Evolutionary conservation across 2,329 filamentous ascomycete species (phyloP).

Genomic region (Rutstroemia sp.): DNA sequence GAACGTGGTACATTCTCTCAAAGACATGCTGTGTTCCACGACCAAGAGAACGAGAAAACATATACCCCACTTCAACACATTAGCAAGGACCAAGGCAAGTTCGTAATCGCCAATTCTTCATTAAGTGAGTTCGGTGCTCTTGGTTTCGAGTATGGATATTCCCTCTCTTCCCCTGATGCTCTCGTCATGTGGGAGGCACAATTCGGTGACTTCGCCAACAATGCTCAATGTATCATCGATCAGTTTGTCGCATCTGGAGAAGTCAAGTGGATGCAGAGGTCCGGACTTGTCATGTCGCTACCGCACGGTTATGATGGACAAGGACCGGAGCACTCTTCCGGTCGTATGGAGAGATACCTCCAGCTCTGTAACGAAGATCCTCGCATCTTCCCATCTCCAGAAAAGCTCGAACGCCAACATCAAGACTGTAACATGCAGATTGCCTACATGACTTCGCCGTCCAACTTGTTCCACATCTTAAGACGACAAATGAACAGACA

Average conservation of each 20-base stretch:
- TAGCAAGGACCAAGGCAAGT: constrained; percentile 85
- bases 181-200: constrained; percentile 99
- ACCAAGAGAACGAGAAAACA: constrained; percentile 88
- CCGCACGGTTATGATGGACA: constrained; percentile 98
- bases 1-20: constrained; percentile 99
- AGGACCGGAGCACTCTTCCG: constrained; percentile 96
- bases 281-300: constrained; percentile 89
- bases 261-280: constrained; percentile 97
- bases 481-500: constrained; percentile 98
- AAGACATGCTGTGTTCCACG: constrained; percentile 93
- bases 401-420: constrained; percentile 93
- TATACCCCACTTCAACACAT: constrained; percentile 90
- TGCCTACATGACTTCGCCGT: constrained; percentile 90
- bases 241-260: constrained; percentile 98
- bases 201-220: constrained; percentile 99
- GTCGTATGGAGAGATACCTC: constrained; percentile 92
- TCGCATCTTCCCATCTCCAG: constrained; percentile 77
- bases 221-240: constrained; percentile 97
- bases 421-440: constrained; percentile 99
- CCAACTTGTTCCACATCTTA: constrained; percentile 94
- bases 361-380: constrained; percentile 98
- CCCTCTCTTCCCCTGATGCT: constrained; percentile 89
- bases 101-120: constrained; percentile 96
- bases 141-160: constrained; percentile 98
- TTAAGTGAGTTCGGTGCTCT: constrained; percentile 64